Conservation (phyloP, 208 protist genomes). For the Herpetomonas tarakana region DNA sequence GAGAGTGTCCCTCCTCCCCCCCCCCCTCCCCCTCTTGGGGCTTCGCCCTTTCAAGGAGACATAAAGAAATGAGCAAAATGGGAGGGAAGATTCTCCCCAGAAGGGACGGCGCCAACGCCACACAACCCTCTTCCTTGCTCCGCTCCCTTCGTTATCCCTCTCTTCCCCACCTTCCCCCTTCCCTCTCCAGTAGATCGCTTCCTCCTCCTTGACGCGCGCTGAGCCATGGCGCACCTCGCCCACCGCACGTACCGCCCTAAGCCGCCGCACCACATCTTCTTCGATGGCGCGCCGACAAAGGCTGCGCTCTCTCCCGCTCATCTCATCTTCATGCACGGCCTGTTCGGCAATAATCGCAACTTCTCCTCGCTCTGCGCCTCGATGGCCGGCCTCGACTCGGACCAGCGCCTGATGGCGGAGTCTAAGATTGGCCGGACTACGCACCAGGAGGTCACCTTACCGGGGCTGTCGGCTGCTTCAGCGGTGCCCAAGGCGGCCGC, state of each 20-base stretch:
- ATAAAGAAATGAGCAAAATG: neutral
- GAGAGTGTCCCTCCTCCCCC: neutral
- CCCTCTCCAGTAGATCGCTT: neutral
- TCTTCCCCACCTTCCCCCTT: neutral
- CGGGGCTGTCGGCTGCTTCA: constrained; percentile 2
- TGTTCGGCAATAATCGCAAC: constrained; percentile 34
- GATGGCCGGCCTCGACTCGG: constrained; percentile 23
- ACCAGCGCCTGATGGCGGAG: constrained; percentile 16
- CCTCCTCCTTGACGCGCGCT: neutral
- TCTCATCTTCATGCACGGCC: constrained; percentile 45
- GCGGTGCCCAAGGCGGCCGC: neutral
- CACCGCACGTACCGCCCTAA: constrained; percentile 14
- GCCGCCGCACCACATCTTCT: constrained; percentile 10
- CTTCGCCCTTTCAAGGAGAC: neutral
- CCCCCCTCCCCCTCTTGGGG: neutral
- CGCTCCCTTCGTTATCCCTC: constrained; percentile 4
- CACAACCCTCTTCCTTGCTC: neutral
- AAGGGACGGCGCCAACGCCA: no score
- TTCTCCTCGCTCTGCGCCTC: constrained; percentile 31
- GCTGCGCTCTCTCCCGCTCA: constrained; percentile 26
- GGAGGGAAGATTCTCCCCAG: no score
- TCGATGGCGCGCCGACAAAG: constrained; percentile 12
- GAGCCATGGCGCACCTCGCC: constrained; percentile 9
- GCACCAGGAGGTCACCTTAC: constrained; percentile 3
- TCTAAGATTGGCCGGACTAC: constrained; percentile 13